A percentile compares a stretch with the other conserved stretches of the same genome.
Conservation (phyloP, 768 basidiomycete genomes). For the Lactarius evosmus region DNA sequence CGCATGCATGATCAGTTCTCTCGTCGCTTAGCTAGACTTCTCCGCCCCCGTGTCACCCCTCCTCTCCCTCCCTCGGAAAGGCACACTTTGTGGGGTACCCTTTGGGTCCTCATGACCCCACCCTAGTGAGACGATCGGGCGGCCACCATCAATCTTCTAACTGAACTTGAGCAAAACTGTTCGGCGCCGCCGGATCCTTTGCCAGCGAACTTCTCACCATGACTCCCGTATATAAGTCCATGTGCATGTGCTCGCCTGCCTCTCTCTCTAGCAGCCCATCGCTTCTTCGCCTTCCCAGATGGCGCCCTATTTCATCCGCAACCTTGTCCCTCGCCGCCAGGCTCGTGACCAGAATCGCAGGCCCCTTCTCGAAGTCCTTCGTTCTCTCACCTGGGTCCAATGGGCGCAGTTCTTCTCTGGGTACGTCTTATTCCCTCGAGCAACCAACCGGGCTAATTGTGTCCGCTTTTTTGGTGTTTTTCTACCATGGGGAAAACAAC, state of each 20-base stretch:
- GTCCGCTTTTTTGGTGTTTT: background rate
- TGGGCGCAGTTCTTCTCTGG: conserved; percentile 55
- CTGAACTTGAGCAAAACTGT: background rate
- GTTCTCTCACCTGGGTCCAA: conserved; percentile 45
- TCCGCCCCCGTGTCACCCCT: background rate
- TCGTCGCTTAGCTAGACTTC: background rate
- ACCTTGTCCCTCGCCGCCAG: conserved; percentile 23
- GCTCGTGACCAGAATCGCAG: conserved; percentile 18
- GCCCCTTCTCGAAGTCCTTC: conserved; percentile 43
- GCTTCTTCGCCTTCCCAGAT: conserved; percentile 7
- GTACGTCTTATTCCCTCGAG: conserved; percentile 31
- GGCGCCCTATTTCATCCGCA: conserved; percentile 28
- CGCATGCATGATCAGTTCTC: background rate
- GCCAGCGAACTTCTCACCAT: background rate
- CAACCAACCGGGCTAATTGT: background rate
- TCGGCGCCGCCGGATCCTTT: background rate
- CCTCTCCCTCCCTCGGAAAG: background rate
- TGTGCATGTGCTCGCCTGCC: background rate
- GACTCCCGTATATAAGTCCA: background rate
- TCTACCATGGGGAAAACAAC: background rate
- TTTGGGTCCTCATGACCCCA: background rate
- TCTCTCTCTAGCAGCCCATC: background rate
- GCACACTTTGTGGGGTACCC: background rate
- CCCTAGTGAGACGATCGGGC: background rate
- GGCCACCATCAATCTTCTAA: background rate